Evolutionary conservation across 495 filamentous ascomycete species (phyloP), one percentile per base, ranked within the genome.

Genomic region (Antarctomyces pellizariae): DNA sequence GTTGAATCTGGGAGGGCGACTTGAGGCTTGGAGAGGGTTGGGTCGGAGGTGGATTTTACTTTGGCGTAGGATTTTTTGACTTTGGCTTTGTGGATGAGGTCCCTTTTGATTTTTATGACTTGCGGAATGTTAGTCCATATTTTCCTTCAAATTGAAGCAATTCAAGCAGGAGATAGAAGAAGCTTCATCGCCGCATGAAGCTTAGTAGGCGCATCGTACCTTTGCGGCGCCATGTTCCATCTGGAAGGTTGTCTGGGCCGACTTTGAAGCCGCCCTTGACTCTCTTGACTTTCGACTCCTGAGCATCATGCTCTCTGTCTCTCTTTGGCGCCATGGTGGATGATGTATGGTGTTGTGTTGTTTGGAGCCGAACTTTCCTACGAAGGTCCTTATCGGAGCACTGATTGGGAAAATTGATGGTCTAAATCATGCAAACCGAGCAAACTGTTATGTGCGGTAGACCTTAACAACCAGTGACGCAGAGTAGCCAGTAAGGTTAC

Each of bases 31-130:
- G 22, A 27, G 13, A 43, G 45, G 17, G 48, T 42, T 5, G 32
- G 30, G 16, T 46, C 38, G 45, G 66, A 62, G 30, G 59, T 54
- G 22, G 65, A 66, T 45, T 82, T 78, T 31, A 91, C 52, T 48
- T 92, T 97, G 38, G 70, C 75, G 46, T 91, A 93, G 22, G 75
- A 59, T 49, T 90, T 92, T 49, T 82, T 91, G 25, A 91, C 59
- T 49, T 92, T 91, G 38, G 84, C 83, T 48, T 83, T 89, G 44
- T 77, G 64, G 45, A 97, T 92, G 25, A 97, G 56, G 35, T 76
- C 64, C 30, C 70, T 58, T 47, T 95, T 95, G 41, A 93, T 86
- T 49, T 89, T 92, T 53, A 79, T 67, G 25, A 75, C 84, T 93
- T 37, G 4, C n/a, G 1, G n/a, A 4, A 29, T 29, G 36, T 33